Evolutionary conservation across 2,329 filamentous ascomycete genomes (phyloP).

Genomic region (Gremmenia infestans): DNA sequence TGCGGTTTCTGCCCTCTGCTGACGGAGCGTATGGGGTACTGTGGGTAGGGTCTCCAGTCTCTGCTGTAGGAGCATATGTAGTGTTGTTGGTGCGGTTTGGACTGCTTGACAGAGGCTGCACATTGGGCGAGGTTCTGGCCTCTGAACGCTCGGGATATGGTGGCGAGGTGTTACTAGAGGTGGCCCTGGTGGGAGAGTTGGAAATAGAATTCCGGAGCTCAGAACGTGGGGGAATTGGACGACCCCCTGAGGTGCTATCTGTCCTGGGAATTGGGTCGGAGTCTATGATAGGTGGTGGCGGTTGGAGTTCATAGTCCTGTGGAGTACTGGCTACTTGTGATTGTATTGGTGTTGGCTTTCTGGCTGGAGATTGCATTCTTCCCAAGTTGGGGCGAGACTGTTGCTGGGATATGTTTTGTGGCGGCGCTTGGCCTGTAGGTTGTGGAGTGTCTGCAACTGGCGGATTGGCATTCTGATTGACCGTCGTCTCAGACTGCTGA

Average conservation of each 20-base stretch:
- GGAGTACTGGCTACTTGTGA: neutral
- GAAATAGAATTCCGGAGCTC: slow-evolving; percentile 2
- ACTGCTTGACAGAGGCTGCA: neutral
- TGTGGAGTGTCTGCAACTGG: neutral
- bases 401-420: neutral
- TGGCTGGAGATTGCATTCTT: neutral
- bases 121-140: slow-evolving; percentile 5
- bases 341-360: neutral
- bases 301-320: neutral
- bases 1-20: too few species aligned
- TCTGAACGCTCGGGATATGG: slow-evolving; percentile 8
- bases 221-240: slow-evolving; percentile 15
- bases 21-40: neutral
- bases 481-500: too few species aligned
- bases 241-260: slow-evolving; percentile 9
- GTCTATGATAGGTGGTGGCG: neutral
- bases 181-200: neutral
- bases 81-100: neutral
- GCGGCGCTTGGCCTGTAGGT: neutral
- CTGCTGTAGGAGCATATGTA: too few species aligned
- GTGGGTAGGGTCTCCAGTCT: neutral
- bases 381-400: neutral
- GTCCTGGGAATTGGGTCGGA: neutral
- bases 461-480: too few species aligned
- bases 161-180: neutral